Evolutionary conservation across 2,329 filamentous ascomycete species (phyloP), one percentile per base, ranked within the genome.

Genomic region (Colletotrichum chrysophilum): DNA sequence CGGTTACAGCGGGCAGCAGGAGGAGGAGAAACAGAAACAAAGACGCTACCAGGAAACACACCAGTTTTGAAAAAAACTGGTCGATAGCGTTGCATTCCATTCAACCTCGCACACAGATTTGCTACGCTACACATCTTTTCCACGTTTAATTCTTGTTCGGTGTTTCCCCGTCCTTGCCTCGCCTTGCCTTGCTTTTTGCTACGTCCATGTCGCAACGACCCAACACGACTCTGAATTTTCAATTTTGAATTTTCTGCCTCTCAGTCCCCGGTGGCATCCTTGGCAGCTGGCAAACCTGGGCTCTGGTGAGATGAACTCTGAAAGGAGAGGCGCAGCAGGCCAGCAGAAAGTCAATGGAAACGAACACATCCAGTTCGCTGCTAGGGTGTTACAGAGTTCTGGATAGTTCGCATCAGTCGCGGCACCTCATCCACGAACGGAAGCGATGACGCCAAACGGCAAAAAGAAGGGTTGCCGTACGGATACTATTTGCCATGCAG

Each of bases 261-360:
- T 21, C 21, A 64, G 9, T 24, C 28, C n/a, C 13, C 30, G 14
- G 13, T 61, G 21, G 21, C 56, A 66, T 62, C 72, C 48, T 62
- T 61, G 52, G 72, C 55, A 21, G 72, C 62, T 55, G n/a, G 43
- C 43, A 52, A 21, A 21, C 43, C 43, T 7, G 43, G 52, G 70
- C 71, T 61, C 66, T 62, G 69, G 61, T 75, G 62, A 72, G 73
- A 75, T 72, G 69, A 75, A 75, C 69, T 75, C 56, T 72, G 62
- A 64, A 28, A 32, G 48, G 21, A 43, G 32, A 72, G 69, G 73
- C 73, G 62, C 70, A 65, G 70, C 62, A 56, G 62, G 38, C 69
- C 66, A 67, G 69, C 69, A 52, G 21, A 43, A 62, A 67, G 55
- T 72, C 70, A 72, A 67, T 72, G 73, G 61, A 32, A 67, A 75